Evolutionary conservation across 495 filamentous ascomycete species (phyloP).

Genomic region (Annulohypoxylon moriforme): DNA sequence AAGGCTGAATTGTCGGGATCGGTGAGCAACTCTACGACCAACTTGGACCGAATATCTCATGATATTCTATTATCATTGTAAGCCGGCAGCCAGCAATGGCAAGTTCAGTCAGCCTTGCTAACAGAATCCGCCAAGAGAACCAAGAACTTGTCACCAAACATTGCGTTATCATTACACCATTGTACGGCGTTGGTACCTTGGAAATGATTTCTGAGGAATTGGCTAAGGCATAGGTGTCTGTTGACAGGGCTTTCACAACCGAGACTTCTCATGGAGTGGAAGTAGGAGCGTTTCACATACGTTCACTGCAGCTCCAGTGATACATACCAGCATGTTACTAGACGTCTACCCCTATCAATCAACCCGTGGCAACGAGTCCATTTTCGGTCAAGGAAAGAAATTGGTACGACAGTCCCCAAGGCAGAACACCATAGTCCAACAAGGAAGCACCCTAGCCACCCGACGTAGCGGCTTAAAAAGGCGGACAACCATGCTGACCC

Average conservation of each 20-base stretch:
- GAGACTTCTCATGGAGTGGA: background rate
- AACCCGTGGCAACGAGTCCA: background rate
- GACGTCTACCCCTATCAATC: background rate
- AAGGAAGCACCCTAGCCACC: background rate
- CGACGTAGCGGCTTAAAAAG: conserved; percentile 12
- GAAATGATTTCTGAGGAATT: background rate
- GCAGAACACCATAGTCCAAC: background rate
- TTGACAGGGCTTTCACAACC: background rate
- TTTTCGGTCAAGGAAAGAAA: conserved; percentile 17
- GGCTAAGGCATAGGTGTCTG: background rate
- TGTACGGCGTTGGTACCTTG: conserved; percentile 3
- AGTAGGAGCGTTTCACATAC: background rate
- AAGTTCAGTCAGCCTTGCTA: conserved; percentile 10
- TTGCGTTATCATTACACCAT: background rate
- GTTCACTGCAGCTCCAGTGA: conserved; percentile 3
- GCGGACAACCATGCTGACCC: conserved; percentile 6
- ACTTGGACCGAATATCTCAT: conserved; percentile 1
- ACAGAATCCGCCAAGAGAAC: background rate
- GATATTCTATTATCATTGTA: conserved; percentile 1
- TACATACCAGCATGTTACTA: background rate
- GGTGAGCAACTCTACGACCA: conserved; percentile 2
- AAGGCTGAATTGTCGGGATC: conserved; percentile 13
- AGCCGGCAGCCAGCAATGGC: background rate
- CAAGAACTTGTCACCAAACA: background rate
- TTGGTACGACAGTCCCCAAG: conserved; percentile 14